Evolutionary conservation across 192 early-diverging fungal genomes (phyloP).

Genomic region (Umbelopsis vinacea): DNA sequence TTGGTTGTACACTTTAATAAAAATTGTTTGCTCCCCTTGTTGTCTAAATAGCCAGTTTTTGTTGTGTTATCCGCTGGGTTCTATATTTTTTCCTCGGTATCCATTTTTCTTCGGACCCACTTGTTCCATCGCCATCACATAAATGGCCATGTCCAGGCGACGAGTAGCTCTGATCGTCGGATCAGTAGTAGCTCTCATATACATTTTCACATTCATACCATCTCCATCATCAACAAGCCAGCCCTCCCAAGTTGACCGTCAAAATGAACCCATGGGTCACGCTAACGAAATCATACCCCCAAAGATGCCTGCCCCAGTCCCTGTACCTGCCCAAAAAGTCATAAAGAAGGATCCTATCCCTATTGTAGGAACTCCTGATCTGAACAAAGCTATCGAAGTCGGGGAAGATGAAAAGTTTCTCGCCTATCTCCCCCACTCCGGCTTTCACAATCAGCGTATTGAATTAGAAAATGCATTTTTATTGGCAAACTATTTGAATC

Average conservation of each 20-base stretch:
- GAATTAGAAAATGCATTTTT: conserved; percentile 54
- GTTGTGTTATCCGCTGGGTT: too few relatives aligned
- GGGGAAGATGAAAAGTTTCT: conserved; percentile 36
- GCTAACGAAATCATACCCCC: background rate
- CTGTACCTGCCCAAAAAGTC: background rate
- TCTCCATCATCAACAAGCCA: background rate
- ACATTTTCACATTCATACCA: background rate
- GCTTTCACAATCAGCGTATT: conserved; percentile 48
- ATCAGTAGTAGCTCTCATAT: background rate
- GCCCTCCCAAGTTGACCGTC: background rate
- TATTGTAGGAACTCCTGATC: background rate
- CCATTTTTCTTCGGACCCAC: too few relatives aligned
- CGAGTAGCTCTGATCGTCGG: conserved; percentile 14
- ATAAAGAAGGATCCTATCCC: background rate
- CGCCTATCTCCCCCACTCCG: conserved; percentile 45
- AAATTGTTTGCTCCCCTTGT: too few relatives aligned
- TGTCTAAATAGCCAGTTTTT: too few relatives aligned
- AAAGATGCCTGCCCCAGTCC: background rate
- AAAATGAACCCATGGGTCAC: background rate
- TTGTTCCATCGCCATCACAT: background rate
- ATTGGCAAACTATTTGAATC: conserved; percentile 56
- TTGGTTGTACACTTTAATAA: conserved; percentile 5
- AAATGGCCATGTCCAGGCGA: conserved; percentile 3
- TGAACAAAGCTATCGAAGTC: background rate
- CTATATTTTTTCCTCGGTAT: too few relatives aligned